phyloP scores from a whole-genome alignment of 495 filamentous ascomycete genomes.

The Penicillium salamii region DNA sequence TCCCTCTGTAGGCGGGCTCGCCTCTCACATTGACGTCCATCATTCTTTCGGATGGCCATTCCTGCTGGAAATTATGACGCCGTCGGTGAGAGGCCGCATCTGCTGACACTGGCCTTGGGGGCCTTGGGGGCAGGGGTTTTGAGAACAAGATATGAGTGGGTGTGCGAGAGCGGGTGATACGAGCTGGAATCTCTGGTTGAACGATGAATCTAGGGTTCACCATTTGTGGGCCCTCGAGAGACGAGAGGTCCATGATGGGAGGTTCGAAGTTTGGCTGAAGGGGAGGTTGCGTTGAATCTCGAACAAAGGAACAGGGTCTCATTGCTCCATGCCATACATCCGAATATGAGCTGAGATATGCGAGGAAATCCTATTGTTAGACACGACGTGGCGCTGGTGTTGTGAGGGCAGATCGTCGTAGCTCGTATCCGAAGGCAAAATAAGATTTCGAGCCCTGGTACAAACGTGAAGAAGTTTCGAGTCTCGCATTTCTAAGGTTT shows the following conservation, averaged over 20 bases:
- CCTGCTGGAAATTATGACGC: not conserved
- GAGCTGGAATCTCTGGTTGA: not conserved
- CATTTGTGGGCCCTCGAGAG: constrained; percentile 37
- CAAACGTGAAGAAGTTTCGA: not conserved
- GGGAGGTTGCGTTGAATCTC: not conserved
- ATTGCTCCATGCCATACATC: not conserved
- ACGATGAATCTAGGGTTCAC: constrained; percentile 13
- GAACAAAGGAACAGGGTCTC: not conserved
- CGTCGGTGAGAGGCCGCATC: not conserved
- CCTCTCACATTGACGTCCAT: constrained; percentile 1
- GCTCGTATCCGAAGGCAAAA: constrained; percentile 15
- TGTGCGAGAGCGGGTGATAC: constrained; percentile 8
- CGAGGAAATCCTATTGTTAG: constrained; percentile 9
- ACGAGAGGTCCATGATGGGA: constrained; percentile 34
- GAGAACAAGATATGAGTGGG: constrained; percentile 11
- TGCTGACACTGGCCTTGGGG: constrained; percentile 14
- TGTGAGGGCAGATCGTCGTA: constrained; percentile 12
- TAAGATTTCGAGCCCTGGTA: not conserved
- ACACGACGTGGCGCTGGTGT: constrained; percentile 7
- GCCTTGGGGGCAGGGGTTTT: constrained; percentile 17
- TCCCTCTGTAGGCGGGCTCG: constrained; percentile 1
- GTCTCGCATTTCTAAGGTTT: not conserved
- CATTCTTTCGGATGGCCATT: not conserved
- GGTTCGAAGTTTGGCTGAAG: not conserved
- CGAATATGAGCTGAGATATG: not conserved